Percentiles rank a stretch among this genome's conserved stretches.
These are phyloP conservation scores for Byssothecium circinans DNA, from an alignment of 2,329 filamentous ascomycete species.

Conservation along the genomic window DNA sequence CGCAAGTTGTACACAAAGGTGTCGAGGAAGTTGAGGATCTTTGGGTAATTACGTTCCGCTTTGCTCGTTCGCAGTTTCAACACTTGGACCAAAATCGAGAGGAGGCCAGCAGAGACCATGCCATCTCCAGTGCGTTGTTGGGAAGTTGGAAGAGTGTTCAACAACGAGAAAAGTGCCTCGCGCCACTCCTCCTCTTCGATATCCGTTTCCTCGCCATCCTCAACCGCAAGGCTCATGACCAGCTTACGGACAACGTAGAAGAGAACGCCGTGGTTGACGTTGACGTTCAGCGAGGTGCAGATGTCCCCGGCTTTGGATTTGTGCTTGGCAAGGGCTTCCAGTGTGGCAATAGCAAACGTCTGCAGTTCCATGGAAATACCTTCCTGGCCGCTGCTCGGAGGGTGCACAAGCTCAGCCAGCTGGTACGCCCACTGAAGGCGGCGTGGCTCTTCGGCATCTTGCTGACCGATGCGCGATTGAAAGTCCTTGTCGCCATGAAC, in stretches of 20 bases:
- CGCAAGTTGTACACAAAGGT: constrained; percentile 82
- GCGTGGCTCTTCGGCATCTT: constrained; percentile 86
- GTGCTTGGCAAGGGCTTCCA: constrained; percentile 84
- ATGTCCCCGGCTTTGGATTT: constrained; percentile 78
- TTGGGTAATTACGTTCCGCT: constrained; percentile 80
- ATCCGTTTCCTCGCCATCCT: constrained; percentile 57
- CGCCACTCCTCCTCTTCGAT: constrained; percentile 83
- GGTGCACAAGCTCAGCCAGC: constrained; percentile 86
- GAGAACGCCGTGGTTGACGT: constrained; percentile 92
- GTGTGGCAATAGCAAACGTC: constrained; percentile 74
- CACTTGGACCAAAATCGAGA: constrained; percentile 88
- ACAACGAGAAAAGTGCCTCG: constrained; percentile 82
- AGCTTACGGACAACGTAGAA: constrained; percentile 92
- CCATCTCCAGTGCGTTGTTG: constrained; percentile 75
- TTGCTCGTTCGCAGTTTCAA: constrained; percentile 79
- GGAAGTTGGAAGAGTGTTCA: constrained; percentile 74
- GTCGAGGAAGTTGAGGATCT: constrained; percentile 84
- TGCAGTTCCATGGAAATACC: constrained; percentile 76
- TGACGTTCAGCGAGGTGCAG: constrained; percentile 86
- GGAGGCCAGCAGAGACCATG: constrained; percentile 84
- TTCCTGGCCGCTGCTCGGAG: constrained; percentile 68
- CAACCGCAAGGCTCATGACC: constrained; percentile 71
- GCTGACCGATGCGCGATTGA: constrained; percentile 79
- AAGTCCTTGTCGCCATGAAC: constrained; percentile 84
- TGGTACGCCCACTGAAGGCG: constrained; percentile 89